Evolutionary conservation across 495 filamentous ascomycete species (phyloP).

Genomic region (Penicillium antarcticum): DNA sequence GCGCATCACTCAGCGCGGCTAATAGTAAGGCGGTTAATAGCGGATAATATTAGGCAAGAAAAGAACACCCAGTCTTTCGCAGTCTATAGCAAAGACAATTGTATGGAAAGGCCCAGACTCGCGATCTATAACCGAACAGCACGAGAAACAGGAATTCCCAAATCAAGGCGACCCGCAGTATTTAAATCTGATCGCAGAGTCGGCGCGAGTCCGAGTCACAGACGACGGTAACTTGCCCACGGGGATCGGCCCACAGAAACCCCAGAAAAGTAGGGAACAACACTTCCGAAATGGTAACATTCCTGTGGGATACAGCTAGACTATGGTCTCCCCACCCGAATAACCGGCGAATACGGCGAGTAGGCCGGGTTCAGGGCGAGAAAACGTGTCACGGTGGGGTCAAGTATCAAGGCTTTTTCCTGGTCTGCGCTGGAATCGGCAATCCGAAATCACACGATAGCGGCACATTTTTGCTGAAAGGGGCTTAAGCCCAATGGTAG

Average conservation of each 20-base stretch:
- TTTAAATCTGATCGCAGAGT: conserved; percentile 4
- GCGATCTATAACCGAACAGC: not conserved
- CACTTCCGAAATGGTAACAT: conserved; percentile 11
- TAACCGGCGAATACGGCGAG: not conserved
- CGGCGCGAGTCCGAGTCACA: conserved; percentile 7
- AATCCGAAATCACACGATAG: not conserved
- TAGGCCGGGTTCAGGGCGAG: not conserved
- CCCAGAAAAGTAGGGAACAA: conserved; percentile 10
- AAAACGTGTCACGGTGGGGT: conserved; percentile 9
- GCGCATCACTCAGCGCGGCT: not conserved
- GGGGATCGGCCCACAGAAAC: conserved; percentile 17
- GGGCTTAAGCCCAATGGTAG: too few relatives aligned
- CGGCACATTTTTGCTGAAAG: not conserved
- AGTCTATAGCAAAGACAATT: not conserved
- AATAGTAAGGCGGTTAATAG: not conserved
- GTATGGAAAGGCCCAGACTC: not conserved
- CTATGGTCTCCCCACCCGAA: not conserved
- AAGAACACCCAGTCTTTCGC: not conserved
- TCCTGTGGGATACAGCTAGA: not conserved
- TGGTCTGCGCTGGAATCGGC: not conserved
- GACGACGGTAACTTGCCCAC: conserved; percentile 10
- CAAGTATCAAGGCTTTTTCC: not conserved
- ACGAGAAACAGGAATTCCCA: not conserved
- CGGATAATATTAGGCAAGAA: too few relatives aligned
- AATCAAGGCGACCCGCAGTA: not conserved